A percentile compares a stretch with the other conserved stretches of the same genome.
Conservation (phyloP, 257 asterid genomes). For the Anisodus tanguticus region DNA sequence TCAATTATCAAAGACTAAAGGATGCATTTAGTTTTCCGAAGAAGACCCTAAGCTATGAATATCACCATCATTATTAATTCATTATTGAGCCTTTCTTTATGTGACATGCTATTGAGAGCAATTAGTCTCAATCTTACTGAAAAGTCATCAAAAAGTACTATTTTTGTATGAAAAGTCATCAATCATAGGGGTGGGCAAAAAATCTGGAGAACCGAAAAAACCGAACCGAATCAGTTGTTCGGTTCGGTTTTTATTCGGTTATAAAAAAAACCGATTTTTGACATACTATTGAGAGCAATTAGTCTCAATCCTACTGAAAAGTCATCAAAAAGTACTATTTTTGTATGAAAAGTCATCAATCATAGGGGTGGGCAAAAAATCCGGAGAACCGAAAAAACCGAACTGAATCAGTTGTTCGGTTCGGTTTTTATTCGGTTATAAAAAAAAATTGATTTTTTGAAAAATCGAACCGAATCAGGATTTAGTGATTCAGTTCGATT, state of each 20-base stretch:
- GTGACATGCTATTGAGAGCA: not conserved
- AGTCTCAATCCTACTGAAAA: slow-evolving; percentile 5
- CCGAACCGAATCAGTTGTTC: too few species aligned
- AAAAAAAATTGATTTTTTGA: too few species aligned
- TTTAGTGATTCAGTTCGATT: too few species aligned
- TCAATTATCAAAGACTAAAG: not conserved
- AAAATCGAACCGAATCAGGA: too few species aligned
- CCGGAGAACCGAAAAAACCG: too few species aligned
- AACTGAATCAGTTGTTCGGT: too few species aligned
- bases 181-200: too few species aligned
- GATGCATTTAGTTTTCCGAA: not conserved
- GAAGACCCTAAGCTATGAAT: not conserved
- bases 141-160: not conserved
- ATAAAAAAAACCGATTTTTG: too few species aligned
- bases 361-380: too few species aligned
- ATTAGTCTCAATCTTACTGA: not conserved
- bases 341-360: not conserved
- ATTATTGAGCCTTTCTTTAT: not conserved
- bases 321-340: not conserved
- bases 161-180: slow-evolving; percentile 10
- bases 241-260: too few species aligned
- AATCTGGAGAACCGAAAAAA: too few species aligned
- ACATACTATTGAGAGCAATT: not conserved
- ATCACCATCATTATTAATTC: not conserved
- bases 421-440: too few species aligned